A percentile compares a stretch with the other conserved stretches of the same genome.
phyloP scores from a whole-genome alignment of 352 stramenopile genomes.

The Halophytophthora polymorphica region DNA sequence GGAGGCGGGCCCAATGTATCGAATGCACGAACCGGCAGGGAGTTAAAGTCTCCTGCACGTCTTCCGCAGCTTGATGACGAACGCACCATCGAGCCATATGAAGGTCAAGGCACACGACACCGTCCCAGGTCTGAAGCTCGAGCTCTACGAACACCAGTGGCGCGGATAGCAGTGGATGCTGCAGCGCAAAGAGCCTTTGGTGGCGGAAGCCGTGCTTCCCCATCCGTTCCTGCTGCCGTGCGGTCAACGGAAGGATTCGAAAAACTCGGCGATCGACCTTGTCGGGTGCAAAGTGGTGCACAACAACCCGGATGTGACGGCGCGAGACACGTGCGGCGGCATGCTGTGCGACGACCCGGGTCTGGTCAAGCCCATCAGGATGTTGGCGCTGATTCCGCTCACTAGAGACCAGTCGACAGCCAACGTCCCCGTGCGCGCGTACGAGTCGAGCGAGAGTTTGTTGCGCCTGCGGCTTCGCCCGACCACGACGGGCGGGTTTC shows the following conservation, averaged over 20 bases:
- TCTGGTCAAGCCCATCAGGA: conserved; percentile 78
- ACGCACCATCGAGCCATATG: conserved; percentile 35
- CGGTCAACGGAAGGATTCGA: background rate
- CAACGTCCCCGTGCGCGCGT: conserved; percentile 4
- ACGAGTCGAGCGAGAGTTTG: conserved; percentile 6
- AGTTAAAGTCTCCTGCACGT: conserved; percentile 51
- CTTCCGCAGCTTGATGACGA: conserved; percentile 52
- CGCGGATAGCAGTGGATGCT: conserved; percentile 72
- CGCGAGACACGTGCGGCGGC: conserved; percentile 46
- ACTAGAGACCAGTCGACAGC: conserved; percentile 50
- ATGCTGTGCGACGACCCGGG: conserved; percentile 79
- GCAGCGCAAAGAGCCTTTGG: conserved; percentile 39
- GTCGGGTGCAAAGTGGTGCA: conserved; percentile 19
- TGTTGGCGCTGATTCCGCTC: conserved; percentile 70
- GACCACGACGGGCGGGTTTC: background rate
- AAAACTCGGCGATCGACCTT: conserved; percentile 27
- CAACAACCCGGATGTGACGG: background rate
- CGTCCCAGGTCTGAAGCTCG: conserved; percentile 54
- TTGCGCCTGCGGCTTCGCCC: conserved; percentile 13
- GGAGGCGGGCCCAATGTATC: background rate
- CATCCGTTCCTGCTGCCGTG: conserved; percentile 39
- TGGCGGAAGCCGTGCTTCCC: conserved; percentile 15
- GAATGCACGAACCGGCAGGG: background rate
- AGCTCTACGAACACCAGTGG: conserved; percentile 66
- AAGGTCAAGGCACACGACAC: conserved; percentile 59